phyloP scores from a whole-genome alignment of 2,329 filamentous ascomycete species.

The Colletotrichum tabaci region DNA sequence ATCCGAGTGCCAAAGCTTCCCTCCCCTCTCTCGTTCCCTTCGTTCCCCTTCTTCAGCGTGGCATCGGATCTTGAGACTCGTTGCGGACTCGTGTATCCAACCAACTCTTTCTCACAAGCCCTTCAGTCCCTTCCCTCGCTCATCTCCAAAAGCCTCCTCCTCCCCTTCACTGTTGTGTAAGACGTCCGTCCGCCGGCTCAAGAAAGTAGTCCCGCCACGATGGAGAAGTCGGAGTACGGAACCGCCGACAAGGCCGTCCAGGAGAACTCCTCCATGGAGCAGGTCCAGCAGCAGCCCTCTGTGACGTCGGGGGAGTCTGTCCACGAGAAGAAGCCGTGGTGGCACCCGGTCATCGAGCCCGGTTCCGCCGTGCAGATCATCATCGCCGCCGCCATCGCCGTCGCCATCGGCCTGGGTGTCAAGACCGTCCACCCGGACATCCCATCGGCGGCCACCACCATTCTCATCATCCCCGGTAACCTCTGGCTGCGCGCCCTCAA shows the following conservation, averaged over 20 bases:
- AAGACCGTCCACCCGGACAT: constrained; percentile 59
- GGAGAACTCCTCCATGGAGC: constrained; percentile 43
- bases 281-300: constrained; percentile 34
- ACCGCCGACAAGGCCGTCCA: constrained; percentile 37
- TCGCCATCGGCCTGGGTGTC: constrained; percentile 64
- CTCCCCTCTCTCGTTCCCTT: background rate
- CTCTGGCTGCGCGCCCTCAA: constrained; percentile 66
- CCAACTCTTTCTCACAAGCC: background rate
- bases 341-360: constrained; percentile 56
- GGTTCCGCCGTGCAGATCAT: constrained; percentile 67
- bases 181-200: background rate
- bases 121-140: background rate
- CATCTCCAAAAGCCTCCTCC: background rate
- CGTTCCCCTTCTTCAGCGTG: constrained; percentile 17
- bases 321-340: constrained; percentile 51
- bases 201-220: background rate
- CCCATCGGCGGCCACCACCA: constrained; percentile 56
- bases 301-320: constrained; percentile 37
- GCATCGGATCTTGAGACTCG: constrained; percentile 6
- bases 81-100: constrained; percentile 5
- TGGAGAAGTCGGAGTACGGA: constrained; percentile 42
- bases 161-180: background rate
- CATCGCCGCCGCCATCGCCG: constrained; percentile 62
- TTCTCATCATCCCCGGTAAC: constrained; percentile 64
- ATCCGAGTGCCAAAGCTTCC: constrained; percentile 3